Conservation (phyloP, 1,139 yeast species). For the Taphrina pruni region DNA sequence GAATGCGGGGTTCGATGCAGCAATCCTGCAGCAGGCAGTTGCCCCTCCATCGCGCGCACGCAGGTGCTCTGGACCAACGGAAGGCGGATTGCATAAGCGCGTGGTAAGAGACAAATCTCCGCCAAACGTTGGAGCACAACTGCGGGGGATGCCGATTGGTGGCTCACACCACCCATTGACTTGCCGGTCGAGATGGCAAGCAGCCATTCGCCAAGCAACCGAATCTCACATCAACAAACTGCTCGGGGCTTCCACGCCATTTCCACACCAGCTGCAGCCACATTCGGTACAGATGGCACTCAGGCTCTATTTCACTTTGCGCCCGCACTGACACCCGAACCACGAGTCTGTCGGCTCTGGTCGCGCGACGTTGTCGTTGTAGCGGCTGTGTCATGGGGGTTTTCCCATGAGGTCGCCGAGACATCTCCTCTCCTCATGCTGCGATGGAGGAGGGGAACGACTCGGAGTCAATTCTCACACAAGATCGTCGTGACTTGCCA, state of each 20-base stretch:
- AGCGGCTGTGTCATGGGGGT: background rate
- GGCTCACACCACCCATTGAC: too few species aligned
- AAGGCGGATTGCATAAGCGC: slow-evolving; percentile 8
- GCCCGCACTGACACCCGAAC: background rate
- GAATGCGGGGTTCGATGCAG: background rate
- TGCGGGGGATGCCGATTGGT: too few species aligned
- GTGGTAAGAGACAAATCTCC: background rate
- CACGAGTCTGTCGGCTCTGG: slow-evolving; percentile 5
- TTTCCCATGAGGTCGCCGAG: slow-evolving; percentile 7
- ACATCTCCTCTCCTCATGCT: background rate
- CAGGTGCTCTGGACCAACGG: background rate
- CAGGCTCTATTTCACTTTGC: background rate
- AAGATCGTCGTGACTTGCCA: too few species aligned
- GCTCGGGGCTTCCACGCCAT: background rate
- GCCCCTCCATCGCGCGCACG: background rate
- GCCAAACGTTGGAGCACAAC: too few species aligned
- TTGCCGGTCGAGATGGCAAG: too few species aligned
- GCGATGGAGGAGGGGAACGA: background rate
- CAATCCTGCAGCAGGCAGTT: background rate
- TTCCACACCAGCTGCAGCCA: background rate
- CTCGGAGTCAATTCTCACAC: too few species aligned
- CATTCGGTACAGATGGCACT: background rate
- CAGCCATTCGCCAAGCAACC: slow-evolving; percentile 10
- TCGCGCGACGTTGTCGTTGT: slow-evolving; percentile 8
- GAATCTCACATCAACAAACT: background rate